These are phyloP conservation scores for Tetracentron sinense DNA, from an alignment of 164 flowering plant species.

Conservation along the genomic window DNA sequence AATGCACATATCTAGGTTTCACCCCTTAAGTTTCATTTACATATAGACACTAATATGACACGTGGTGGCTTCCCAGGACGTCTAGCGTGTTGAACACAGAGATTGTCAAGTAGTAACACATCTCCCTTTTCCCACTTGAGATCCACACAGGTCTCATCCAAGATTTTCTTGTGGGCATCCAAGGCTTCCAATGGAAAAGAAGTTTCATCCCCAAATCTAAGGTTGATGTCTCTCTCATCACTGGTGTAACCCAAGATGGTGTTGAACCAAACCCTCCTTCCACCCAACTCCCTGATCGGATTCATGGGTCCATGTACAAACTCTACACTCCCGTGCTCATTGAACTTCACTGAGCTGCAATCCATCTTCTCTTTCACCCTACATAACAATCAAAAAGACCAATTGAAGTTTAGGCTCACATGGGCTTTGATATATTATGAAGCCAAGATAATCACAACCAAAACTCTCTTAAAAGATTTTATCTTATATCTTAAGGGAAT, in stretches of 20 bases:
- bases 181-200: background rate
- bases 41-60: slow-evolving; percentile 13
- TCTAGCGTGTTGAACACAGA: slow-evolving; percentile 10
- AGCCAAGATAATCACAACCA: background rate
- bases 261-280: slow-evolving; percentile 14
- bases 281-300: too few species aligned
- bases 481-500: too few species aligned
- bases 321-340: slow-evolving; percentile 6
- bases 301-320: slow-evolving; percentile 6
- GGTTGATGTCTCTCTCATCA: background rate
- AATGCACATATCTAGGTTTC: too few species aligned
- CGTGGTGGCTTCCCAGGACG: slow-evolving; percentile 15
- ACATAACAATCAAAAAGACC: background rate
- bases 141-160: slow-evolving; percentile 4
- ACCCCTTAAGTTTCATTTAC: too few species aligned
- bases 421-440: background rate
- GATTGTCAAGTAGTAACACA: slow-evolving; percentile 12
- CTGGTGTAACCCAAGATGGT: slow-evolving; percentile 3
- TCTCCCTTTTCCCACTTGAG: too few species aligned
- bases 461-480: too few species aligned
- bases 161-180: slow-evolving; percentile 3
- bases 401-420: background rate
- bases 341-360: background rate
- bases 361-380: background rate
- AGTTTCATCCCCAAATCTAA: slow-evolving; percentile 3